A percentile compares a stretch with the other conserved stretches of the same genome.
These are phyloP conservation scores for Amauroascus verrucosus DNA, from an alignment of 2,329 filamentous ascomycete species.

Conservation along the genomic window DNA sequence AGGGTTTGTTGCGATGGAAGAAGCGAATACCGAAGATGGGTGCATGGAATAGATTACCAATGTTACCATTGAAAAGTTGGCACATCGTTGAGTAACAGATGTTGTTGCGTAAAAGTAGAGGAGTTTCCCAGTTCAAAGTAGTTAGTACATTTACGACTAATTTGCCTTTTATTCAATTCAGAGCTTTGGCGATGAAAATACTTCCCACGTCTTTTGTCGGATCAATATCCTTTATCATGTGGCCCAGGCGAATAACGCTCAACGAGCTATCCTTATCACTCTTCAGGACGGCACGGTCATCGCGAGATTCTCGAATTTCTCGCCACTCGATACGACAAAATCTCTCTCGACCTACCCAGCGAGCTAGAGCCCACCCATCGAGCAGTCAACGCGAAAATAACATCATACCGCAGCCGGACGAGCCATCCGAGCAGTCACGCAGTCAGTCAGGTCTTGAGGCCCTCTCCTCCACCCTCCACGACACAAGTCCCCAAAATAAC, in stretches of 20 bases:
- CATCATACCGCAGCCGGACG: not conserved
- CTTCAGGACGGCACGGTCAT: conserved; percentile 11
- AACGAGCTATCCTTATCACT: conserved; percentile 19
- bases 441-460: conserved; percentile 10
- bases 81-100: no score
- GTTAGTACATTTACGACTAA: no score
- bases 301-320: conserved; percentile 20
- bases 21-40: no score
- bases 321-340: conserved; percentile 24
- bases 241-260: conserved; percentile 22
- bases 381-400: not conserved
- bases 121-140: no score
- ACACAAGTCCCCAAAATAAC: conserved; percentile 38
- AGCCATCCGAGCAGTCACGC: not conserved
- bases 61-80: no score
- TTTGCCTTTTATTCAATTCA: no score
- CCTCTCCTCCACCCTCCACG: conserved; percentile 30
- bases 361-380: not conserved
- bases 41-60: no score
- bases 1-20: no score
- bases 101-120: no score
- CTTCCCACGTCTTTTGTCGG: not conserved
- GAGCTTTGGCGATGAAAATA: not conserved
- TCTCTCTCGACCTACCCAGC: conserved; percentile 2
- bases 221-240: conserved; percentile 22